Conservation (phyloP, 164 flowering plant species). For the Annona squamosa region DNA sequence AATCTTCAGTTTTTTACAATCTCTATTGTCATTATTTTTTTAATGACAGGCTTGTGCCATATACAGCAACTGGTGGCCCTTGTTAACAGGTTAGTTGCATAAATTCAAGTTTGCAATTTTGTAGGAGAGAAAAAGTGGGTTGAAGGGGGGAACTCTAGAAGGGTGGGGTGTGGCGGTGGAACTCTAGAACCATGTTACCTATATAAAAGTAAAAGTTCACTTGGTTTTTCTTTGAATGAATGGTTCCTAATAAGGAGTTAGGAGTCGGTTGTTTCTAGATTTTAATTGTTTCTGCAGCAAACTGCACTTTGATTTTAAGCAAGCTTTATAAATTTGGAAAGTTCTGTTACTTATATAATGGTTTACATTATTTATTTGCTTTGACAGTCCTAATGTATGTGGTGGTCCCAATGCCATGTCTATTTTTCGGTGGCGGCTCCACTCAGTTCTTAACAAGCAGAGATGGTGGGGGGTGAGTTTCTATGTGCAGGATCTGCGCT, state of each 20-base stretch:
- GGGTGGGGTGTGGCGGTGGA: no score
- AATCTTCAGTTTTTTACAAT: no score
- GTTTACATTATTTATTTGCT: slow-evolving; percentile 4
- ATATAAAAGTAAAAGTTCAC: not conserved
- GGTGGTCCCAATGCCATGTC: slow-evolving; percentile 94
- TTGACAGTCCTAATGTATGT: slow-evolving; percentile 86
- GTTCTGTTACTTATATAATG: not conserved
- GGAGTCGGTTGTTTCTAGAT: not conserved
- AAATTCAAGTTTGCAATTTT: not conserved
- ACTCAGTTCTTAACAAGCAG: slow-evolving; percentile 82
- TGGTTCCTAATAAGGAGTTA: no score
- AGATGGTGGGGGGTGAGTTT: slow-evolving; percentile 89
- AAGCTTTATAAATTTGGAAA: not conserved
- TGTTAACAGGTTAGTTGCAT: slow-evolving; percentile 65
- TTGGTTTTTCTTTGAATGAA: not conserved
- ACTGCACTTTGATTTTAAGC: not conserved
- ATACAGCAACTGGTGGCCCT: slow-evolving; percentile 97
- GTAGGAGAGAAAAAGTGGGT: not conserved
- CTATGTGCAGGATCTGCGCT: not conserved
- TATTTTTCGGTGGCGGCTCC: slow-evolving; percentile 93
- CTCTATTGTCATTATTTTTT: not conserved
- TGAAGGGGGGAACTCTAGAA: no score
- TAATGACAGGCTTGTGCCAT: slow-evolving; percentile 82
- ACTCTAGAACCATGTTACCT: not conserved
- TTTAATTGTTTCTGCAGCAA: not conserved